A percentile compares a stretch with the other conserved stretches of the same genome.
These are phyloP conservation scores for Paecilomyces niveus DNA, from an alignment of 2,329 filamentous ascomycete species.

Conservation along the genomic window DNA sequence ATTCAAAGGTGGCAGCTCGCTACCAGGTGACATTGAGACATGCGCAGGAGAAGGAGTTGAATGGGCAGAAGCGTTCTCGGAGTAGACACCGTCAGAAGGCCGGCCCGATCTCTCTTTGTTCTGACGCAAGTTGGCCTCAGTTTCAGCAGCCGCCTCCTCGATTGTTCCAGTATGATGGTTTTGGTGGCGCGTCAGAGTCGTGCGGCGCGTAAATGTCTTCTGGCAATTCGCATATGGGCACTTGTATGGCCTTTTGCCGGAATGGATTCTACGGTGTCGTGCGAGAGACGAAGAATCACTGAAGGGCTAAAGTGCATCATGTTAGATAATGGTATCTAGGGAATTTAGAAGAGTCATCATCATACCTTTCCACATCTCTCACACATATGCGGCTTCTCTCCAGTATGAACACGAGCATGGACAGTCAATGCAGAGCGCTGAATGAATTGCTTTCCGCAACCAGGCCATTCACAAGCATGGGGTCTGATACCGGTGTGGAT, in stretches of 20 bases:
- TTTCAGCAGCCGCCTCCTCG: conserved; percentile 84
- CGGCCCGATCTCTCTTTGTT: conserved; percentile 31
- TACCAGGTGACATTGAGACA: conserved; percentile 69
- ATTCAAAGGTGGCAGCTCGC: conserved; percentile 61
- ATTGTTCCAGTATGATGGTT: conserved; percentile 94
- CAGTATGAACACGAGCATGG: conserved; percentile 90
- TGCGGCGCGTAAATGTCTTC: conserved; percentile 95
- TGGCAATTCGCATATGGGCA: conserved; percentile 96
- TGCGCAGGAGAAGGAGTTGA: conserved; percentile 78
- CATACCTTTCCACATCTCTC: conserved; percentile 91
- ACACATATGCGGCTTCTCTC: conserved; percentile 97
- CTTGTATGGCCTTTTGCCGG: conserved; percentile 92
- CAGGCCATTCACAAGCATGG: conserved; percentile 83
- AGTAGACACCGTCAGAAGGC: conserved; percentile 32
- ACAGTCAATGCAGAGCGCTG: conserved; percentile 93
- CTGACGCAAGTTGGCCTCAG: conserved; percentile 71
- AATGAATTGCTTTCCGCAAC: conserved; percentile 94
- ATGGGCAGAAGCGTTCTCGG: conserved; percentile 37
- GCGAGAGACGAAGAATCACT: conserved; percentile 94
- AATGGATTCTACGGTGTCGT: conserved; percentile 88
- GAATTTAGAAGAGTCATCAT: neutral
- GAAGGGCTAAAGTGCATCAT: conserved; percentile 62
- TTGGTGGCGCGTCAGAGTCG: conserved; percentile 89
- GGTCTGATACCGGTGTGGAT: conserved; percentile 90
- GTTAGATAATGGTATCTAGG: neutral